These are phyloP conservation scores for Camellia japonica DNA, from an alignment of 148 eudicot species.

Conservation along the genomic window DNA sequence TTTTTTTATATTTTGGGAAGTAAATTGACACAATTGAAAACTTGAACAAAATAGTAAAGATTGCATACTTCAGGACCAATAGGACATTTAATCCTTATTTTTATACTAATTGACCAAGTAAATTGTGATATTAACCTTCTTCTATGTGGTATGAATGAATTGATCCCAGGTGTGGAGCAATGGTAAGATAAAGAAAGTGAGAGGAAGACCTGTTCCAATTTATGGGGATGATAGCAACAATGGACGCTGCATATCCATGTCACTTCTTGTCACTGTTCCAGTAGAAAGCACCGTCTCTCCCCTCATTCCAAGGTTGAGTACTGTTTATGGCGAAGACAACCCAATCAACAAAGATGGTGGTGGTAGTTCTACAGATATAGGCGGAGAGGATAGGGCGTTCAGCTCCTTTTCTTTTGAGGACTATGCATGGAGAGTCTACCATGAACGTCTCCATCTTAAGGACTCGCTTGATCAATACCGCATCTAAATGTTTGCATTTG, in stretches of 20 bases:
- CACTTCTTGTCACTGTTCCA: constrained; percentile 67
- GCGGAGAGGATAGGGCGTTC: constrained; percentile 25
- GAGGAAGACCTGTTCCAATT: constrained; percentile 56
- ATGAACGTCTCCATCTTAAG: constrained; percentile 57
- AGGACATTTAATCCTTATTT: too few relatives aligned
- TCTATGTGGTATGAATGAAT: not conserved
- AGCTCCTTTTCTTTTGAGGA: constrained; percentile 66
- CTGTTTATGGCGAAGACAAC: not conserved
- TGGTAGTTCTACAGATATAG: not conserved
- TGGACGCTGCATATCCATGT: constrained; percentile 44
- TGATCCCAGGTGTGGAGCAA: constrained; percentile 80
- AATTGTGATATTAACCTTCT: not conserved
- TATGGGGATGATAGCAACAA: constrained; percentile 1
- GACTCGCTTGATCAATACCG: constrained; percentile 78
- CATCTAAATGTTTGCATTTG: not conserved
- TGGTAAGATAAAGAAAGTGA: constrained; percentile 76
- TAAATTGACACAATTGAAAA: too few relatives aligned
- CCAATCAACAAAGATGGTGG: constrained; percentile 4
- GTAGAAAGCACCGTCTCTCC: constrained; percentile 60
- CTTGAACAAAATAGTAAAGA: too few relatives aligned
- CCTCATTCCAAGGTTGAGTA: constrained; percentile 25
- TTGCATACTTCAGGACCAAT: too few relatives aligned
- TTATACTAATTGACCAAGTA: not conserved
- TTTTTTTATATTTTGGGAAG: too few relatives aligned
- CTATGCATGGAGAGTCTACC: constrained; percentile 84